phyloP scores from a whole-genome alignment of 1,284 basidiomycete species.

The Flammula alnicola region DNA sequence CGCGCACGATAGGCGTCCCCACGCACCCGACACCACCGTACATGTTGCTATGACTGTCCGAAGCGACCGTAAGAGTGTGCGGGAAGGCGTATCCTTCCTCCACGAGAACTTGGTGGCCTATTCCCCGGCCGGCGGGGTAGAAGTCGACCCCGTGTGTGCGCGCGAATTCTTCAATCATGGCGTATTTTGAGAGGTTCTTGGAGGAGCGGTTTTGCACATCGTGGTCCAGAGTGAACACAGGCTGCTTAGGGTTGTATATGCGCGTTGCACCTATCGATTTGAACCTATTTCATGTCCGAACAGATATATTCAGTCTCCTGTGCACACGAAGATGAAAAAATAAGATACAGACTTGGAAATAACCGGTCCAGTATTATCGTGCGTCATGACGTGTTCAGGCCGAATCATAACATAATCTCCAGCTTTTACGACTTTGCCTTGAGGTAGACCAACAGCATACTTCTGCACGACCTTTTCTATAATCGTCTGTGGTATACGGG shows the following conservation, averaged over 20 bases:
- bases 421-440: conserved; percentile 80
- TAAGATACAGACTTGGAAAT: conserved; percentile 81
- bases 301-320: too few relatives aligned
- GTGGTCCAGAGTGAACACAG: conserved; percentile 97
- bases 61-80: conserved; percentile 91
- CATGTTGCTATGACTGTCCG: conserved; percentile 98
- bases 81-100: conserved; percentile 98
- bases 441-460: conserved; percentile 88
- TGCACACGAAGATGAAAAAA: too few relatives aligned
- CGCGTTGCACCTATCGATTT: conserved; percentile 92
- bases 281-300: conserved; percentile 73
- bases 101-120: conserved; percentile 94
- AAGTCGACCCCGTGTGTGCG: conserved; percentile 90
- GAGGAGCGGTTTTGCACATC: conserved; percentile 96
- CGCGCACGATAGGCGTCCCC: conserved; percentile 95
- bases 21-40: conserved; percentile 98
- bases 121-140: conserved; percentile 97
- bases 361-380: conserved; percentile 98
- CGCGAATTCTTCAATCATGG: conserved; percentile 91
- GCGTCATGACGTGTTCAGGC: conserved; percentile 97
- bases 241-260: conserved; percentile 83
- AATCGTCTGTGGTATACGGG: conserved; percentile 77
- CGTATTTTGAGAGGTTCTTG: conserved; percentile 96
- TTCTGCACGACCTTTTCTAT: conserved; percentile 99
- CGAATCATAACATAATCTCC: conserved; percentile 99